Evolutionary conservation across 2,329 filamentous ascomycete genomes (phyloP).

Genomic region (Herpotrichia juniperi): DNA sequence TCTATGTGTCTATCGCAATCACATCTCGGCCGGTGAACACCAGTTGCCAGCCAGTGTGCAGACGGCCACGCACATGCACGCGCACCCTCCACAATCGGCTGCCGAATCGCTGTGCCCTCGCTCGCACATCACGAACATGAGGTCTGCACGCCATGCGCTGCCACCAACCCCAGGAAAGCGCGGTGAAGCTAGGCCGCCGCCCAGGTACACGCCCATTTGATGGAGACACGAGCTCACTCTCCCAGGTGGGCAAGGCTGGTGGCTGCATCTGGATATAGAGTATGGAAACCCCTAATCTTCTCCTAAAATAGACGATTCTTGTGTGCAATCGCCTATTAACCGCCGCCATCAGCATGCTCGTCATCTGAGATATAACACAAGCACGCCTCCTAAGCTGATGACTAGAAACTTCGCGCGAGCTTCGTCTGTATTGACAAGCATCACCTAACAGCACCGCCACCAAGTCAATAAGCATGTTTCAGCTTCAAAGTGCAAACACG

Average conservation of each 20-base stretch:
- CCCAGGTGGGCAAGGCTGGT: not conserved
- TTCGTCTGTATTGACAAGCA: not conserved
- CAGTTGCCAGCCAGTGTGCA: not conserved
- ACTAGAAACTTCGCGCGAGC: not conserved
- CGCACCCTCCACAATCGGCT: not conserved
- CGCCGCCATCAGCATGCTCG: constrained; percentile 9
- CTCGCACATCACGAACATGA: not conserved
- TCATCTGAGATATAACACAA: constrained; percentile 9
- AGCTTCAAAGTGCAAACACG: constrained; percentile 14
- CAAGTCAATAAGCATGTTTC: constrained; percentile 16
- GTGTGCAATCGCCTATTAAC: not conserved
- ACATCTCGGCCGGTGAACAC: not conserved
- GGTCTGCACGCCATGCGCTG: not conserved
- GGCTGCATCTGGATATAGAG: not conserved
- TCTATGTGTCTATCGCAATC: not conserved
- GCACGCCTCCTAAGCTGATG: constrained; percentile 3
- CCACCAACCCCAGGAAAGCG: constrained; percentile 4
- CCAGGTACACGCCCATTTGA: constrained; percentile 3
- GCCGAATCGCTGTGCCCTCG: too few species aligned
- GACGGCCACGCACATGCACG: not conserved
- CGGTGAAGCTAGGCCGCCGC: constrained; percentile 7
- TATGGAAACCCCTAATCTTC: not conserved
- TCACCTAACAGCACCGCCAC: constrained; percentile 8
- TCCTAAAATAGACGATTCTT: constrained; percentile 11
- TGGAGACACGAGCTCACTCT: not conserved